Base-by-base conservation (phyloP, 2,329 filamentous ascomycete species). In the Colletotrichum melonis region DNA sequence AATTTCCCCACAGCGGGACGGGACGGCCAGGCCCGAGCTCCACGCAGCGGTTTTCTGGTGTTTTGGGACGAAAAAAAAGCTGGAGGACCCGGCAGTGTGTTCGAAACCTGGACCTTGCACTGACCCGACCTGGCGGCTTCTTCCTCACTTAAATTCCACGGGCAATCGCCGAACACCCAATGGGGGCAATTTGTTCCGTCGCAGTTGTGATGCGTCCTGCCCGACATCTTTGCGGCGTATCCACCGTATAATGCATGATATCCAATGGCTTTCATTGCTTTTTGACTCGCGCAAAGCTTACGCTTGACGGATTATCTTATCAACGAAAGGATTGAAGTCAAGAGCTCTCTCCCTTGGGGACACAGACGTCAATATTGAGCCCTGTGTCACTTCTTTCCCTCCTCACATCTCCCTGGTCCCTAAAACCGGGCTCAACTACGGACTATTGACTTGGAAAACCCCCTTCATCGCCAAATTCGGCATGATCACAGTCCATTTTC, bases 71-170 rank as follows among this genome's bases (percentile, higher is more conserved):
- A 63, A 54, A 62, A 69, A 66, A 69, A 62, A 46, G 54, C 55
- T 59, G 66, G 66, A 69, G 54, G 54, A 57, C 67, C 62, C 71
- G 71, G 71, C 46, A 73, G 30, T 62, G 22, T 26, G 66, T 73
- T 69, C 59, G 67, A 24, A 71, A 66, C 71, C 71, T 73, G 71
- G 71, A 73, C 71, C 71, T 73, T 73, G 71, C 71, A 73, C 62
- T 60, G 65, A 66, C 56, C 67, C 71, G 56, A 71, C 35, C 60
- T 64, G 66, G 59, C 19, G 66, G 66, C 16, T 46, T 42, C 30
- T 38, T 42, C 32, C 55, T 64, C 66, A 64, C 26, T 56, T 55
- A 24, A 52, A 52, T 22, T 69, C 66, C 55, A 28, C 38, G 56
- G 56, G 57, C 49, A 66, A 62, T 46, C 35, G 49, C 67, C 60